Evolutionary conservation across 768 basidiomycete species (phyloP).

Genomic region (Dentipellis fragilis): DNA sequence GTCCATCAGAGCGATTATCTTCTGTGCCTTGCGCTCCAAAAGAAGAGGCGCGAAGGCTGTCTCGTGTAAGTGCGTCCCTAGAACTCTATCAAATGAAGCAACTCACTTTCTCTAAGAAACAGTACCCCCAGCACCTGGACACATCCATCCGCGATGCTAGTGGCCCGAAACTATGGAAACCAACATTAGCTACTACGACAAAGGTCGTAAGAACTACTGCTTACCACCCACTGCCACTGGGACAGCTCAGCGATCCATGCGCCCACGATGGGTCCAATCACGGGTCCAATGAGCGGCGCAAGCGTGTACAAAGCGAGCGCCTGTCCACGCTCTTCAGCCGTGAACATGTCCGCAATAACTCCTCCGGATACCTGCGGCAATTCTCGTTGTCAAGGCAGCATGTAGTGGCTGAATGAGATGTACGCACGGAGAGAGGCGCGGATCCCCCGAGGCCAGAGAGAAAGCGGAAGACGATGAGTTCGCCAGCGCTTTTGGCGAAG

Average conservation of each 20-base stretch:
- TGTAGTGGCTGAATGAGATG: background rate
- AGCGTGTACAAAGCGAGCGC: conserved; percentile 57
- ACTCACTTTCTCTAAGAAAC: conserved; percentile 53
- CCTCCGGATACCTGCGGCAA: conserved; percentile 25
- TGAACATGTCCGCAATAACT: conserved; percentile 53
- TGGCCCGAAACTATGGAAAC: background rate
- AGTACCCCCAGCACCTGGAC: conserved; percentile 49
- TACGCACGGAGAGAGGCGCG: conserved; percentile 30
- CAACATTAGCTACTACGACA: background rate
- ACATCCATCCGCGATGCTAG: conserved; percentile 34
- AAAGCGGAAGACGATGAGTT: conserved; percentile 29
- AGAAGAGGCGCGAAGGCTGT: conserved; percentile 21
- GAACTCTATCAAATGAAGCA: too few relatives aligned
- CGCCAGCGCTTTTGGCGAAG: conserved; percentile 43
- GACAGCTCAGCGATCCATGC: background rate
- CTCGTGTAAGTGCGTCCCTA: too few relatives aligned
- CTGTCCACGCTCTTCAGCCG: conserved; percentile 49
- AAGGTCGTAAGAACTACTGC: background rate
- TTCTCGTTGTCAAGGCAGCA: background rate
- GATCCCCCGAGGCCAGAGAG: conserved; percentile 65
- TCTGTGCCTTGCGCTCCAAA: conserved; percentile 41
- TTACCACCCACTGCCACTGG: background rate
- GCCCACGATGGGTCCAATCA: conserved; percentile 53
- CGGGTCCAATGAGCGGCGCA: conserved; percentile 57
- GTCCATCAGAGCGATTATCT: conserved; percentile 34